phyloP scores from a whole-genome alignment of 441 rosid species.

The Gossypium davidsonii region DNA sequence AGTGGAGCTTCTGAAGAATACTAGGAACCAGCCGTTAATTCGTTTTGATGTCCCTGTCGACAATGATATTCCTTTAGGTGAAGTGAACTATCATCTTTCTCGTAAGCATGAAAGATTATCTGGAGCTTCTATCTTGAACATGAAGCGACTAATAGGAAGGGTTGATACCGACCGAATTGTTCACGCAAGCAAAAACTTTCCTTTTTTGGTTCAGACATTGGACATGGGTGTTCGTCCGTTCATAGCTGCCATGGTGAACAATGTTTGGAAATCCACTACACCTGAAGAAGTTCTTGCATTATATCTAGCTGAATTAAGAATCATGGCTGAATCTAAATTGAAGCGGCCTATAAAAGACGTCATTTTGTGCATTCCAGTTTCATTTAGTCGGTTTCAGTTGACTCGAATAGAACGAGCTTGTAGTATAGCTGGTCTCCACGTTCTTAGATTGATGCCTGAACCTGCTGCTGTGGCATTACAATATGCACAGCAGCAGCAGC shows the following conservation, averaged over 20 bases:
- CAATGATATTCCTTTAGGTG: constrained; percentile 65
- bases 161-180: constrained; percentile 78
- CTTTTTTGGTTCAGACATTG: constrained; percentile 77
- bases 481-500: constrained; percentile 84
- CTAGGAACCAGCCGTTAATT: constrained; percentile 67
- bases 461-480: constrained; percentile 81
- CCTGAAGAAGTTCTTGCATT: constrained; percentile 86
- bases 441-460: constrained; percentile 79
- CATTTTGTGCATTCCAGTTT: constrained; percentile 71
- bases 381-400: constrained; percentile 72
- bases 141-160: constrained; percentile 85
- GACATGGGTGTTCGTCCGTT: constrained; percentile 79
- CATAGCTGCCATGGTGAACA: constrained; percentile 69
- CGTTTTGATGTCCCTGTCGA: constrained; percentile 68
- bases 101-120: constrained; percentile 69
- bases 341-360: constrained; percentile 64
- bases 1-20: constrained; percentile 67
- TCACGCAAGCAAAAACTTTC: constrained; percentile 60
- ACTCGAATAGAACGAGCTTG: constrained; percentile 77
- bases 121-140: constrained; percentile 78
- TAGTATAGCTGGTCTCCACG: constrained; percentile 86
- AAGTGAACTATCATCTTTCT: constrained; percentile 59
- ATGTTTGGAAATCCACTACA: constrained; percentile 79
- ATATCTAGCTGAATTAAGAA: constrained; percentile 59
- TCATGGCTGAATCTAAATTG: constrained; percentile 67